These are phyloP conservation scores for Venturia effusa DNA, from an alignment of 2,329 filamentous ascomycete species.

Conservation along the genomic window DNA sequence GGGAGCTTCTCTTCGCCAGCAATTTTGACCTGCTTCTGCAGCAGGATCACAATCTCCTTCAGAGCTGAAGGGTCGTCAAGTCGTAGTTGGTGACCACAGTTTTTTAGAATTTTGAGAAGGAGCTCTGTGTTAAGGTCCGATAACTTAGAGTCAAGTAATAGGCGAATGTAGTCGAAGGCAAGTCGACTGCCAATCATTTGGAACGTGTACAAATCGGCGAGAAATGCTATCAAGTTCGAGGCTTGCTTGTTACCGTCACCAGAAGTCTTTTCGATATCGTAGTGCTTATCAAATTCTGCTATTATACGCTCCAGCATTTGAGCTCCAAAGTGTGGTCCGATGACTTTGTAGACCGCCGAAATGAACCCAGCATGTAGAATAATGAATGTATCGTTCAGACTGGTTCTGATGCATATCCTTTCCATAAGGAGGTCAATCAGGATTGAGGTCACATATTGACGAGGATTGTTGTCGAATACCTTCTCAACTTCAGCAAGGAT, in stretches of 20 bases:
- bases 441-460: constrained; percentile 77
- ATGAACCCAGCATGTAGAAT: constrained; percentile 86
- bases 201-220: constrained; percentile 86
- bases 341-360: constrained; percentile 73
- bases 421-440: constrained; percentile 67
- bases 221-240: constrained; percentile 68
- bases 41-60: constrained; percentile 74
- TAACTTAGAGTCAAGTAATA: constrained; percentile 51
- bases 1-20: constrained; percentile 62
- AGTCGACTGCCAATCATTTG: constrained; percentile 74
- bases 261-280: constrained; percentile 33
- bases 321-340: constrained; percentile 83
- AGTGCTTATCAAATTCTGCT: constrained; percentile 59
- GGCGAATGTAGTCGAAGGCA: constrained; percentile 81
- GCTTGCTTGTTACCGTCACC: constrained; percentile 45
- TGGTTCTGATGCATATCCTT: constrained; percentile 69
- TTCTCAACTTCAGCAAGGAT: constrained; percentile 75
- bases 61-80: constrained; percentile 80
- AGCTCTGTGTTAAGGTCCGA: constrained; percentile 14
- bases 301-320: constrained; percentile 72
- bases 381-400: constrained; percentile 76
- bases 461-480: constrained; percentile 71
- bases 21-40: constrained; percentile 61
- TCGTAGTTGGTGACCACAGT: constrained; percentile 70
- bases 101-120: constrained; percentile 45